Evolutionary conservation across 805 yeast genomes (phyloP).

Genomic region (Wilhelminamyces savonicus): DNA sequence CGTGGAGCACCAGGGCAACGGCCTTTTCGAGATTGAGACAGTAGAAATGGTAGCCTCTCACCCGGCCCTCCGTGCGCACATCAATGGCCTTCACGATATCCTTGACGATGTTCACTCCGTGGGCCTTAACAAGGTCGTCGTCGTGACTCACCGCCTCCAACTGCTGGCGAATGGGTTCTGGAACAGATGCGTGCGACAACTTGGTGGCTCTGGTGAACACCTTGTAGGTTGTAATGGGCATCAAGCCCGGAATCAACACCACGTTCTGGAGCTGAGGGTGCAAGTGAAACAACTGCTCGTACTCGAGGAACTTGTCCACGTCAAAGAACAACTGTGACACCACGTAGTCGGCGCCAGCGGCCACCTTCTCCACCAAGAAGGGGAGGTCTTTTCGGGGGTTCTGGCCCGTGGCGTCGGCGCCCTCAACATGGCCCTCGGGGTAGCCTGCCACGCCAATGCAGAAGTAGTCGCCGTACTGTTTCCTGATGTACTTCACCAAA

Average conservation of each 20-base stretch:
- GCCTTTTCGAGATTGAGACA: slow-evolving; percentile 90
- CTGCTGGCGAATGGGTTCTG: slow-evolving; percentile 42
- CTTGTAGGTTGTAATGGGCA: slow-evolving; percentile 84
- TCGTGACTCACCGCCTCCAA: slow-evolving; percentile 53
- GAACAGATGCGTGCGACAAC: slow-evolving; percentile 81
- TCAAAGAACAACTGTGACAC: slow-evolving; percentile 91
- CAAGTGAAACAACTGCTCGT: slow-evolving; percentile 48
- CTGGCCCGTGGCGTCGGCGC: slow-evolving; percentile 59
- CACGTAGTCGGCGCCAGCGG: slow-evolving; percentile 93
- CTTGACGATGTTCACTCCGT: slow-evolving; percentile 72
- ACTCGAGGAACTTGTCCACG: slow-evolving; percentile 64
- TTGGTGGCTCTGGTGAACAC: slow-evolving; percentile 85
- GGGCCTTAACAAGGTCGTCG: slow-evolving; percentile 73
- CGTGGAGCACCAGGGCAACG: slow-evolving; percentile 74
- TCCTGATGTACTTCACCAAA: slow-evolving; percentile 71
- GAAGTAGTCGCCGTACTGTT: slow-evolving; percentile 73
- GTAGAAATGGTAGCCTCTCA: slow-evolving; percentile 88
- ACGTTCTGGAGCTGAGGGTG: slow-evolving; percentile 37
- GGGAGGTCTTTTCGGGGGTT: slow-evolving; percentile 67
- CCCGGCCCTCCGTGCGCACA: slow-evolving; percentile 45
- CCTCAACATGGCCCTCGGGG: slow-evolving; percentile 96
- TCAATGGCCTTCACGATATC: slow-evolving; percentile 58
- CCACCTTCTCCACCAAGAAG: slow-evolving; percentile 72
- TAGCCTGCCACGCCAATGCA: slow-evolving; percentile 96
- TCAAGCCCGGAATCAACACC: slow-evolving; percentile 77